A percentile compares a stretch with the other conserved stretches of the same genome.
Conservation (phyloP, 2,329 filamentous ascomycete genomes). For the Fusarium denticulatum region DNA sequence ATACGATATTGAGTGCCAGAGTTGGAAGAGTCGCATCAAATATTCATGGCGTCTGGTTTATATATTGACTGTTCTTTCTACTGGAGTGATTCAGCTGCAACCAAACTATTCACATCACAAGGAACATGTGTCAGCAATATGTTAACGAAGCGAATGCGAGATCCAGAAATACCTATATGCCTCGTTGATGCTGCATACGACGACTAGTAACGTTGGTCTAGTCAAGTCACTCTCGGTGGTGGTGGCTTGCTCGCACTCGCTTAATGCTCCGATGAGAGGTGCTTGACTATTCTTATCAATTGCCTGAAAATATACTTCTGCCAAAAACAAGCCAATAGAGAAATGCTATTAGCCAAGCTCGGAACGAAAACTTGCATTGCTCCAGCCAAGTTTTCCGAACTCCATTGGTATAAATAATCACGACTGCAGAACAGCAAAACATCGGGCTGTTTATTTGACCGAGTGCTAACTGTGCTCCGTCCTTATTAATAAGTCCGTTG, state of each 20-base stretch:
- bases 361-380: background rate
- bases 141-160: constrained; percentile 21
- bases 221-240: background rate
- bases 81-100: background rate
- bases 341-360: background rate
- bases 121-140: background rate
- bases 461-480: background rate
- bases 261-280: background rate
- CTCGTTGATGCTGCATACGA: background rate
- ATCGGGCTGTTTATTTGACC: background rate
- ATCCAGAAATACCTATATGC: background rate
- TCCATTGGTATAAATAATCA: background rate
- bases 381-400: background rate
- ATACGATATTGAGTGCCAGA: background rate
- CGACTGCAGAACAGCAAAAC: background rate
- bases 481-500: background rate
- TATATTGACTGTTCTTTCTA: background rate
- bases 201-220: background rate
- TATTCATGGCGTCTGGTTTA: background rate
- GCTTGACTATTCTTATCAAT: background rate
- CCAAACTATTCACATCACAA: background rate
- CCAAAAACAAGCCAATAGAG: background rate
- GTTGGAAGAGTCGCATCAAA: background rate
- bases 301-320: background rate
- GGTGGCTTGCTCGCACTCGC: constrained; percentile 30